phyloP scores from a whole-genome alignment of 306 rosid species.

The Alnus rubra region DNA sequence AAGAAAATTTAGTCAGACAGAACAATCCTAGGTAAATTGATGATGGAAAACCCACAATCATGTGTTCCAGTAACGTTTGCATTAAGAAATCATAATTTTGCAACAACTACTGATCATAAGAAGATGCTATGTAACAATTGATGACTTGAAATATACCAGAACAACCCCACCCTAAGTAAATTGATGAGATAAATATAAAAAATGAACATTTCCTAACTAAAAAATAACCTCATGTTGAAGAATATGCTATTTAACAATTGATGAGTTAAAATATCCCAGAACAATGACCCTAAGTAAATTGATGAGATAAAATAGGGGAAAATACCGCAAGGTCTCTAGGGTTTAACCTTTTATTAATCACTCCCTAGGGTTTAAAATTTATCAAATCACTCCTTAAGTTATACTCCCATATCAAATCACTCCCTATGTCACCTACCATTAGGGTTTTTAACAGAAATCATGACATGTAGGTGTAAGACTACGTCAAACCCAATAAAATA shows the following conservation, averaged over 20 bases:
- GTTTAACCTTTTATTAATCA: too few relatives aligned
- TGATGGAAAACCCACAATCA: conserved; percentile 6
- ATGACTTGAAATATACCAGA: not conserved
- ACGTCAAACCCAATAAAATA: too few relatives aligned
- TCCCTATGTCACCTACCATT: too few relatives aligned
- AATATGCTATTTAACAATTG: too few relatives aligned
- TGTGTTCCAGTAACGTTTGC: not conserved
- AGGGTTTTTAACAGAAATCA: not conserved
- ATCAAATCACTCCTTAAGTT: too few relatives aligned
- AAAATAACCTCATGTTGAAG: not conserved
- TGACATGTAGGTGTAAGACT: too few relatives aligned
- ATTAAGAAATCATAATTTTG: not conserved
- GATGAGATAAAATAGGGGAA: too few relatives aligned
- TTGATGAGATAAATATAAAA: not conserved
- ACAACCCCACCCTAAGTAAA: not conserved
- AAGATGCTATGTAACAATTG: not conserved
- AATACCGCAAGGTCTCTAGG: too few relatives aligned
- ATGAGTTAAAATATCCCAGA: too few relatives aligned
- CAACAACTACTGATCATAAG: not conserved
- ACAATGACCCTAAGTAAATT: too few relatives aligned
- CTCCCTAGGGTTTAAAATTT: too few relatives aligned
- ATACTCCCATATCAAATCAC: too few relatives aligned
- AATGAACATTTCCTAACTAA: not conserved
- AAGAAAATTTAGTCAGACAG: conserved; percentile 36
- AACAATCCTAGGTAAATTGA: not conserved